Evolutionary conservation across 495 filamentous ascomycete genomes (phyloP).

Genomic region (Aspergillus bridgeri): DNA sequence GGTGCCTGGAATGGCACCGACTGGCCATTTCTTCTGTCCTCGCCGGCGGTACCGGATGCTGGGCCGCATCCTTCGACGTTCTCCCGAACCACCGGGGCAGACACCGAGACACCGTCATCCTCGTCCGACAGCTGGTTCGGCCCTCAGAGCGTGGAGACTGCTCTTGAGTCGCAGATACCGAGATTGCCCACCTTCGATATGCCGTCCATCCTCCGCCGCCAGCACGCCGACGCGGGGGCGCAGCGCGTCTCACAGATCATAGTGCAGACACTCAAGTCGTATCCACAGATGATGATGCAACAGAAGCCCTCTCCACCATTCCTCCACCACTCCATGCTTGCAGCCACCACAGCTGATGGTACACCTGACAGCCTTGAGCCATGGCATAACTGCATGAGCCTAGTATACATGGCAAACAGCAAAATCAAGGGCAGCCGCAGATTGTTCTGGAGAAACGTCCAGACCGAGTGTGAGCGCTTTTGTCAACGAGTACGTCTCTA

Average conservation of each 20-base stretch:
- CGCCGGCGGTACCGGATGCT: too few relatives aligned
- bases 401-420: conserved; percentile 36
- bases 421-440: conserved; percentile 34
- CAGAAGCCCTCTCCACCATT: conserved; percentile 35
- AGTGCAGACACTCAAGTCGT: conserved; percentile 41
- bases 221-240: conserved; percentile 22
- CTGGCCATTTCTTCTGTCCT: too few relatives aligned
- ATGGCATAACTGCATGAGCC: conserved; percentile 34
- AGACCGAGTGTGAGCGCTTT: conserved; percentile 42
- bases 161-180: conserved; percentile 4
- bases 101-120: too few relatives aligned
- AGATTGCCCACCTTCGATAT: conserved; percentile 20
- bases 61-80: too few relatives aligned
- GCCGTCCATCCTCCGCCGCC: conserved; percentile 31
- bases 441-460: conserved; percentile 45
- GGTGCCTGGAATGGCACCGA: too few relatives aligned
- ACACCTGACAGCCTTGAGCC: conserved; percentile 34
- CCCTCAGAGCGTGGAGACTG: too few relatives aligned
- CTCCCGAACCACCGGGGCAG: too few relatives aligned
- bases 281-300: conserved; percentile 37
- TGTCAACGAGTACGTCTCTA: conserved; percentile 30
- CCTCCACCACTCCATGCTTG: conserved; percentile 22
- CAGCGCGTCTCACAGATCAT: conserved; percentile 39
- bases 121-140: too few relatives aligned
- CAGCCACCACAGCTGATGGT: conserved; percentile 3